These are phyloP conservation scores for Epichloe glyceriae DNA, from an alignment of 2,329 filamentous ascomycete genomes.

Conservation along the genomic window DNA sequence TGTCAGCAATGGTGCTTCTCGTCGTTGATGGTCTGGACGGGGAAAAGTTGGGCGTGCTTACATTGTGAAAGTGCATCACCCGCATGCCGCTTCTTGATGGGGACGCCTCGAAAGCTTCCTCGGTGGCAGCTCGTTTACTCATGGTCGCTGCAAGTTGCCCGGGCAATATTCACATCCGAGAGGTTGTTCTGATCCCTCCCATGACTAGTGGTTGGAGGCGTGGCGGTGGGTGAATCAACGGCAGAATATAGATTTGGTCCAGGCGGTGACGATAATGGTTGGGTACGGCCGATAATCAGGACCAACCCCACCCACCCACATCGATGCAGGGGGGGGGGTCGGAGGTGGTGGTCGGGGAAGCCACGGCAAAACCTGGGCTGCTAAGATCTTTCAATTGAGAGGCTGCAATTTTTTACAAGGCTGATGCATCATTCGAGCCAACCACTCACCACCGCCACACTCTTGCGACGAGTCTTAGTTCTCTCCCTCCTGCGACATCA, in stretches of 20 bases:
- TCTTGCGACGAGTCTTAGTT: neutral
- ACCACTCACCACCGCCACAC: neutral
- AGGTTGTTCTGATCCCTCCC: neutral
- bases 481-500: neutral
- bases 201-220: too few relatives aligned
- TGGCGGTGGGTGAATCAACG: conserved; percentile 2
- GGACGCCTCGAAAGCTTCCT: conserved; percentile 12
- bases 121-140: conserved; percentile 20
- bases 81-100: conserved; percentile 15
- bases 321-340: neutral
- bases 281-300: conserved; percentile 12
- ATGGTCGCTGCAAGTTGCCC: conserved; percentile 10
- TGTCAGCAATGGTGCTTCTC: neutral
- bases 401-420: conserved; percentile 20
- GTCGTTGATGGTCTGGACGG: neutral
- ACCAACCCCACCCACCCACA: neutral
- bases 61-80: conserved; percentile 12
- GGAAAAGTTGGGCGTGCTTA: conserved; percentile 4
- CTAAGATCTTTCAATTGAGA: conserved; percentile 11
- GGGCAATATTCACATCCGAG: neutral
- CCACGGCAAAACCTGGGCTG: conserved; percentile 16
- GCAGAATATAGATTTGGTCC: conserved; percentile 20
- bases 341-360: conserved; percentile 13
- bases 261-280: conserved; percentile 20
- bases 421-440: neutral